A percentile compares a stretch with the other conserved stretches of the same genome.
phyloP scores from a whole-genome alignment of 495 filamentous ascomycete genomes.

The Tuber magnatum region DNA sequence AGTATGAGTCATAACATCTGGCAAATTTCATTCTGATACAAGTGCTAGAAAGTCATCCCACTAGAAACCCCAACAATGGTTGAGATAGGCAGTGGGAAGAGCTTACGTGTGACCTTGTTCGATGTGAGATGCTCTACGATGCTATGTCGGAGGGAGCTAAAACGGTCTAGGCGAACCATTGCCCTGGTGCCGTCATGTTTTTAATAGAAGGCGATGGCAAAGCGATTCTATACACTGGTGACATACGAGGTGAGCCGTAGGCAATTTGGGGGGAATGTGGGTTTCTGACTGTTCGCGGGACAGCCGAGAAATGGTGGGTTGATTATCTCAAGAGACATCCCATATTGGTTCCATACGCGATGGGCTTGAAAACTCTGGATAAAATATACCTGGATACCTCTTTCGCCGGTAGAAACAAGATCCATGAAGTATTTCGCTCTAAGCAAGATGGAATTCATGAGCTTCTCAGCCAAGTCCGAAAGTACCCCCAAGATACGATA shows the following conservation, averaged over 20 bases:
- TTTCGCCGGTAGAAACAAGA: conserved; percentile 51
- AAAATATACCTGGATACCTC: conserved; percentile 86
- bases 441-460: conserved; percentile 70
- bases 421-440: conserved; percentile 51
- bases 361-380: conserved; percentile 59
- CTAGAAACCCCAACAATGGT: conserved; percentile 73
- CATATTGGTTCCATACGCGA: conserved; percentile 64
- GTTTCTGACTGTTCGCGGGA: conserved; percentile 2
- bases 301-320: conserved; percentile 64
- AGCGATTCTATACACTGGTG: conserved; percentile 84
- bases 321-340: conserved; percentile 62
- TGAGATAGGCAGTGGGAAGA: conserved; percentile 60
- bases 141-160: neutral
- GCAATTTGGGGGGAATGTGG: neutral
- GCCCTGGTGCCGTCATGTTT: conserved; percentile 88
- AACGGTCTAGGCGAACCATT: conserved; percentile 63
- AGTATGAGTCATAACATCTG: neutral
- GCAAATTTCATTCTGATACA: neutral
- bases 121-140: conserved; percentile 49
- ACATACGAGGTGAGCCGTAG: conserved; percentile 61
- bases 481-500: conserved; percentile 65
- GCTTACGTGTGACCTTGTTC: conserved; percentile 72
- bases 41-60: conserved; percentile 64
- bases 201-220: conserved; percentile 71
- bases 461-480: conserved; percentile 59